Conservation (phyloP, 306 rosid genomes). For the Prunus mira region DNA sequence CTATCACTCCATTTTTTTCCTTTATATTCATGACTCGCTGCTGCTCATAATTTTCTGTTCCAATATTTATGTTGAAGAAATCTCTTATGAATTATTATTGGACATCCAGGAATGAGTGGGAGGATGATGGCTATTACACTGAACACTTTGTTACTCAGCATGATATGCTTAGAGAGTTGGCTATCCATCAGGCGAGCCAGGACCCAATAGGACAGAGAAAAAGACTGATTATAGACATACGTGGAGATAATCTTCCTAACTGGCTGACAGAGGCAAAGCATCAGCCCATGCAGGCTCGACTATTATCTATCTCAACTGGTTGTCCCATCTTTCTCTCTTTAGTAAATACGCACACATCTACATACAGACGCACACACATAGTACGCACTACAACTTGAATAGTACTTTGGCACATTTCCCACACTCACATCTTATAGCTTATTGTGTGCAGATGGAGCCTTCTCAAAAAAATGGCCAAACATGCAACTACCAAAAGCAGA, state of each 20-base stretch:
- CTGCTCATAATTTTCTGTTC: neutral
- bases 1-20: neutral
- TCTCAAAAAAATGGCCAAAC: conserved; percentile 48
- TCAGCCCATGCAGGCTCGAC: conserved; percentile 31
- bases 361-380: neutral
- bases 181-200: conserved; percentile 32
- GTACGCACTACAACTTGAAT: neutral
- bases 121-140: conserved; percentile 25
- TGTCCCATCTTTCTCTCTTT: conserved; percentile 12
- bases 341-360: neutral
- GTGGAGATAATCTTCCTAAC: conserved; percentile 37
- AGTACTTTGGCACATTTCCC: neutral
- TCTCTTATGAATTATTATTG: conserved; percentile 16
- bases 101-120: conserved; percentile 33
- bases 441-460: conserved; percentile 53
- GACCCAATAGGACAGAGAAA: conserved; percentile 30
- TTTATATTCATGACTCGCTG: neutral
- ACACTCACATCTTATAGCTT: conserved; percentile 5
- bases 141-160: conserved; percentile 4
- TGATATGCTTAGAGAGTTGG: conserved; percentile 54
- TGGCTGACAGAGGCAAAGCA: conserved; percentile 47
- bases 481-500: conserved; percentile 43
- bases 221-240: conserved; percentile 39
- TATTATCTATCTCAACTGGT: conserved; percentile 52
- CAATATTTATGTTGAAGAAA: neutral